Evolutionary conservation across 305 asterid genomes (phyloP), one percentile per base, ranked within the genome.

Genomic region (Stenogyne calaminthoides): DNA sequence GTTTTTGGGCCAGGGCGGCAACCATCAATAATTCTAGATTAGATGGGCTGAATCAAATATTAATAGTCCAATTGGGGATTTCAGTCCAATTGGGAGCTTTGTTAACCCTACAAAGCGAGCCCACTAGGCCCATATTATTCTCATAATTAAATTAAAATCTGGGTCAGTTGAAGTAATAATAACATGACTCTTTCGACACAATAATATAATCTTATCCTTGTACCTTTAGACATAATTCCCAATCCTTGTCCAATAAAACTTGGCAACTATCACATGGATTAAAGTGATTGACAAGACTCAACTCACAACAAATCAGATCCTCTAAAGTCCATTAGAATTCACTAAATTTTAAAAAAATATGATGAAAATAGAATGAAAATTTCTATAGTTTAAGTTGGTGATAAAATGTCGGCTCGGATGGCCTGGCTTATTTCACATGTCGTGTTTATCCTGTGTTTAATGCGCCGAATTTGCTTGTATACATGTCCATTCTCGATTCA

Each of bases 261-360:
- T 4, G 85, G 80, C 91, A 84, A 49, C 14, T 6, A 7, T 69
- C 67, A 69, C 7, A 29, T 20, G 74, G 68, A 67, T 74, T 64
- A 14, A 73, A 55, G 40, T 70, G 77, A 81, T 82, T 83, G 96
- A 90, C 88, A 74, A 34, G 84, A 81, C 88, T 76, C 83, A 78
- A 84, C 85, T 74, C 72, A 71, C 22, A 32, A 51, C 58, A 54
- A 14, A 47, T 51, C 61, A 61, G 29, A 44, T 55, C 47, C 71
- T 75, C 71, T 64, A 22, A 3, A 51, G 11, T 49, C 54, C 18
- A 46, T 46, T 49, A 15, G 3, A 49, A 15, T n/a, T 49, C 22
- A 49, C 56, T 15, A 49, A 49, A 15, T 6, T 2, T n/a, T n/a
- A n/a, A n/a, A n/a, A 37, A 7, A 37, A 37, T 7, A 37, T 7